Conservation (phyloP, 2,329 filamentous ascomycete genomes). For the Tolypocladium tropicale region DNA sequence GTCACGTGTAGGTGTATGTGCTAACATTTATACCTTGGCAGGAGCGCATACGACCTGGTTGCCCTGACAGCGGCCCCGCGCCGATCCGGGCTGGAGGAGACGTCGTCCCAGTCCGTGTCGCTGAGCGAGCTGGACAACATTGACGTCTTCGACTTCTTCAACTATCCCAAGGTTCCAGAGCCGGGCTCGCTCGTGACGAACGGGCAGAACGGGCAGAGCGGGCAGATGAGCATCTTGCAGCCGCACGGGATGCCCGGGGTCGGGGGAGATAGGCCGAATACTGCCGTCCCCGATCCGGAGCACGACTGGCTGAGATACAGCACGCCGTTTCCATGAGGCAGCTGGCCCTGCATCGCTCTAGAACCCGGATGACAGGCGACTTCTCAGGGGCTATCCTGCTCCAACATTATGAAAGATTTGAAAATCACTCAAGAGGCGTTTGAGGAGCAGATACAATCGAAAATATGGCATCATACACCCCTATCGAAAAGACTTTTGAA, state of each 20-base stretch:
- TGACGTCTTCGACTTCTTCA: constrained; percentile 35
- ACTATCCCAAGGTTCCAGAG: constrained; percentile 25
- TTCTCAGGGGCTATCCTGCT: not conserved
- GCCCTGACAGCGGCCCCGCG: constrained; percentile 23
- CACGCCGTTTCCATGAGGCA: not conserved
- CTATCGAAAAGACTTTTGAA: not conserved
- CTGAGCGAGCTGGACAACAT: constrained; percentile 31
- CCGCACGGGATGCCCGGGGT: constrained; percentile 5
- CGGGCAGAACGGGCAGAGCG: constrained; percentile 5
- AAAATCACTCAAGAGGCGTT: not conserved
- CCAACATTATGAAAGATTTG: not conserved
- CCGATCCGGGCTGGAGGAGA: constrained; percentile 25
- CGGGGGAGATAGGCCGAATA: not conserved
- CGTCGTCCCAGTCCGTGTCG: constrained; percentile 26
- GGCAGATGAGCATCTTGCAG: constrained; percentile 14
- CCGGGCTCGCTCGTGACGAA: constrained; percentile 6
- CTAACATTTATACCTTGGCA: constrained; percentile 8
- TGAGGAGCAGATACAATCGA: not conserved
- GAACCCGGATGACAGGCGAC: not conserved
- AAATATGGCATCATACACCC: no score
- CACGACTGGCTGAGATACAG: constrained; percentile 9
- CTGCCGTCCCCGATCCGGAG: constrained; percentile 5
- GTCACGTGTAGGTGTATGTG: not conserved
- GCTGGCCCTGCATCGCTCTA: not conserved
- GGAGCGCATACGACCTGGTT: constrained; percentile 28